Conservation (phyloP, 1,139 yeast genomes). For the Lodderomyces orthopsilosis region DNA sequence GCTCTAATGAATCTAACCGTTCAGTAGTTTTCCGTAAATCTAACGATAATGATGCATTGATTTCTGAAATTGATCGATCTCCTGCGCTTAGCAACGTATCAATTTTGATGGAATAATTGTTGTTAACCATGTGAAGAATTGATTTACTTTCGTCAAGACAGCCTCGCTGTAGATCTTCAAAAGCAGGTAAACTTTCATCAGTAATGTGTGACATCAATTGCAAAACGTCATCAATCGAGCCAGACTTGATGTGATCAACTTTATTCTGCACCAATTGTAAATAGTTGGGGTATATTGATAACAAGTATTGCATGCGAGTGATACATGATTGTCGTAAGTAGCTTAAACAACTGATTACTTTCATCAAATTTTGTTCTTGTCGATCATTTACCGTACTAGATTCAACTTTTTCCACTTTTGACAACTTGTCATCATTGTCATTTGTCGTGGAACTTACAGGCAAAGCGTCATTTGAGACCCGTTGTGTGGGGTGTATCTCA, state of each 20-base stretch:
- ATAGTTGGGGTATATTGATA: slow-evolving; percentile 30
- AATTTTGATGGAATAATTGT: slow-evolving; percentile 47
- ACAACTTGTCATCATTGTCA: background rate
- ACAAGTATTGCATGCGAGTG: slow-evolving; percentile 26
- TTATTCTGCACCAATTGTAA: slow-evolving; percentile 18
- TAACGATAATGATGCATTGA: slow-evolving; percentile 74
- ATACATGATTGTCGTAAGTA: slow-evolving; percentile 18
- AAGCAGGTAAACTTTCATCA: slow-evolving; percentile 36
- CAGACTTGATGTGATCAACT: slow-evolving; percentile 21
- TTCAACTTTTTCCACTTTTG: background rate
- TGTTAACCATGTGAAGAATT: slow-evolving; percentile 38
- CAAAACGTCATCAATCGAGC: slow-evolving; percentile 24
- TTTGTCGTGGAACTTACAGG: background rate
- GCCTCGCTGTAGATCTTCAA: slow-evolving; percentile 33
- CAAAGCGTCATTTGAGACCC: background rate
- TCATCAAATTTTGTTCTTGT: slow-evolving; percentile 12
- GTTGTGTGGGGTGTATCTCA: background rate
- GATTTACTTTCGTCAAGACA: slow-evolving; percentile 37
- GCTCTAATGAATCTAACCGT: slow-evolving; percentile 56
- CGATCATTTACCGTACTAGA: background rate
- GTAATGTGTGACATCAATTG: slow-evolving; percentile 27
- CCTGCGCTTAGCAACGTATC: slow-evolving; percentile 68
- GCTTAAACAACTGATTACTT: slow-evolving; percentile 10
- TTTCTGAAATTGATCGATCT: slow-evolving; percentile 77
- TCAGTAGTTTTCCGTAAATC: slow-evolving; percentile 72